These are phyloP conservation scores for Linanthus parryae DNA, from an alignment of 148 eudicot species.

Conservation along the genomic window DNA sequence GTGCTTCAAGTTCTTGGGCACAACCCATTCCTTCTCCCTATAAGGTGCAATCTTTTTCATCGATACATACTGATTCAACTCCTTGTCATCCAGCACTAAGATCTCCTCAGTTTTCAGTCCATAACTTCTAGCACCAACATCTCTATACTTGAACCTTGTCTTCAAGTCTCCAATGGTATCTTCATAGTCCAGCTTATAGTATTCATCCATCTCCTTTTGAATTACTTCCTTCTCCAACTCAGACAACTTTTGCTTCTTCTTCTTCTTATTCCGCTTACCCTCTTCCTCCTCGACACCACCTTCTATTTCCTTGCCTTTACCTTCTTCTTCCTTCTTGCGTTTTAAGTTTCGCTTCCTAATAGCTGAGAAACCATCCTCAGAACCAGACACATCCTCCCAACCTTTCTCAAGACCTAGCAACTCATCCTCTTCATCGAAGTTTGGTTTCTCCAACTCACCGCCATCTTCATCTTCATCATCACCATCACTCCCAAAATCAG, in stretches of 20 bases:
- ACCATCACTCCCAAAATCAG: constrained; percentile 48
- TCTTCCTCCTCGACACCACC: constrained; percentile 22
- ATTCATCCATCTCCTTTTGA: constrained; percentile 63
- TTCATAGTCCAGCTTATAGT: constrained; percentile 84
- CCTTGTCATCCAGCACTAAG: constrained; percentile 66
- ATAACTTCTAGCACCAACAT: constrained; percentile 47
- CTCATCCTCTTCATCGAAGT: constrained; percentile 84
- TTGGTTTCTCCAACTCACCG: constrained; percentile 60
- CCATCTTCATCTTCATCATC: constrained; percentile 50
- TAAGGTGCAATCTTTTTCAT: constrained; percentile 88
- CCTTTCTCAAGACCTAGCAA: constrained; percentile 79
- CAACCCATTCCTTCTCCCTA: constrained; percentile 77
- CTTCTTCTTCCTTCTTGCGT: constrained; percentile 23
- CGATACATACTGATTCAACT: constrained; percentile 79
- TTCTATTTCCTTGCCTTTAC: constrained; percentile 10
- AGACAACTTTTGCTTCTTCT: constrained; percentile 47
- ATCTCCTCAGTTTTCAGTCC: constrained; percentile 59
- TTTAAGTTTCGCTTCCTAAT: constrained; percentile 39
- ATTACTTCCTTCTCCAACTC: constrained; percentile 43
- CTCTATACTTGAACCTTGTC: constrained; percentile 77
- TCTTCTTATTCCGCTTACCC: constrained; percentile 40
- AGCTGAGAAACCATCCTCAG: constrained; percentile 55
- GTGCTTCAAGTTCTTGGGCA: constrained; percentile 38
- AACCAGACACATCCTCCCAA: constrained; percentile 53
- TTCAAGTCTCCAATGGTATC: constrained; percentile 77